These are phyloP conservation scores for Pseudocercospora crystallina DNA, from an alignment of 2,329 filamentous ascomycete genomes.

Conservation along the genomic window DNA sequence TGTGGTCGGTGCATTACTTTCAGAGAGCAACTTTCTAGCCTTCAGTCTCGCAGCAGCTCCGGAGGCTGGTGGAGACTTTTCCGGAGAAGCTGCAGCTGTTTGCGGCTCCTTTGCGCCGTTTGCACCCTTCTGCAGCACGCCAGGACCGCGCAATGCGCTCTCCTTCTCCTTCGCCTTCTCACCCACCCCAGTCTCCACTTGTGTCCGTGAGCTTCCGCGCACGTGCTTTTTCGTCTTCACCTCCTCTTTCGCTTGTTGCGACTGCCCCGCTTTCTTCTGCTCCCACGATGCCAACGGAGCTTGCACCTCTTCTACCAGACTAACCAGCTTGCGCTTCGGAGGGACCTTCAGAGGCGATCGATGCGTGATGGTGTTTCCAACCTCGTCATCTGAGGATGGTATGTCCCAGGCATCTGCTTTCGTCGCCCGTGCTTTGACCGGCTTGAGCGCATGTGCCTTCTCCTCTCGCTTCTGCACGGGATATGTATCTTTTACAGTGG, in stretches of 20 bases:
- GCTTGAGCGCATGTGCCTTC: conserved; percentile 8
- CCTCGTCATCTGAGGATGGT: conserved; percentile 38
- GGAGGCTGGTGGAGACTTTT: neutral
- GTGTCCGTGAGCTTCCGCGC: neutral
- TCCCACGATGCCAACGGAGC: conserved; percentile 31
- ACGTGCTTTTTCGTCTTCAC: neutral
- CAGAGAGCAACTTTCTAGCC: conserved; percentile 17
- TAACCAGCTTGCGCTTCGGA: conserved; percentile 18
- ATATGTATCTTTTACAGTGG: conserved; percentile 16
- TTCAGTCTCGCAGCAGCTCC: conserved; percentile 22
- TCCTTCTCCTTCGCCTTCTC: neutral
- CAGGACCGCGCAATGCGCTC: neutral
- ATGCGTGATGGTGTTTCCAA: conserved; percentile 18
- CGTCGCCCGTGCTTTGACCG: conserved; percentile 14
- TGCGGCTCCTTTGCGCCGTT: neutral
- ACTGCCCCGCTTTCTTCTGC: conserved; percentile 12
- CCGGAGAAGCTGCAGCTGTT: neutral
- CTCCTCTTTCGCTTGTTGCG: neutral
- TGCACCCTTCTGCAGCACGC: too few species aligned
- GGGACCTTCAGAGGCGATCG: conserved; percentile 16
- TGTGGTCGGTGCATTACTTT: neutral
- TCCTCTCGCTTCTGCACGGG: conserved; percentile 17
- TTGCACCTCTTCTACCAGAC: conserved; percentile 6
- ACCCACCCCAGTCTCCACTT: neutral
- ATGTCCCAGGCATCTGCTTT: conserved; percentile 44